Conservation (phyloP, 805 yeast species). For the Candida montana region DNA sequence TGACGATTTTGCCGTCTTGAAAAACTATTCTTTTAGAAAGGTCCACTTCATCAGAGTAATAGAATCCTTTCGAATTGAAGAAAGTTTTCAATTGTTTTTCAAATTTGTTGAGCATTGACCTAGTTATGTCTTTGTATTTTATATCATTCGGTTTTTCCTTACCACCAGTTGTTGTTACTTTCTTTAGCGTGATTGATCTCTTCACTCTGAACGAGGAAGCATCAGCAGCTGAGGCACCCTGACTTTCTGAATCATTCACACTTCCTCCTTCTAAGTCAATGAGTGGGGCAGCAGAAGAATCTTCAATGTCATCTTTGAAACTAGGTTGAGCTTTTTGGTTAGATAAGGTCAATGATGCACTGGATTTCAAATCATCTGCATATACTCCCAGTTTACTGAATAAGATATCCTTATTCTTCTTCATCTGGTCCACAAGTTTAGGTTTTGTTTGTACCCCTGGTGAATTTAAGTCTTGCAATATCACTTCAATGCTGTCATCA, state of each 20-base stretch:
- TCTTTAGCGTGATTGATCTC: slow-evolving; percentile 23
- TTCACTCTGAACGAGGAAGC: slow-evolving; percentile 16
- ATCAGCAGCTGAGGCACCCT: neutral
- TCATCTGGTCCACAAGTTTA: slow-evolving; percentile 11
- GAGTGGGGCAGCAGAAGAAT: neutral
- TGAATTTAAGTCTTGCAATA: neutral
- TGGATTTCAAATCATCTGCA: slow-evolving; percentile 23
- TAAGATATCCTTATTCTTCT: slow-evolving; percentile 16
- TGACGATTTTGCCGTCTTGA: slow-evolving; percentile 8
- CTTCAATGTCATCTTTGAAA: slow-evolving; percentile 6
- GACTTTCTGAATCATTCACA: neutral
- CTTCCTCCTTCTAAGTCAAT: neutral
- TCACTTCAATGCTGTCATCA: neutral
- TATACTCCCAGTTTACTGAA: slow-evolving; percentile 25
- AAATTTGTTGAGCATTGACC: slow-evolving; percentile 18
- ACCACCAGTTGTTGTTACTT: slow-evolving; percentile 4
- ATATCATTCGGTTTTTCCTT: neutral
- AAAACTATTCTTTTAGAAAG: slow-evolving; percentile 20
- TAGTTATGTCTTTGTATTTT: slow-evolving; percentile 13
- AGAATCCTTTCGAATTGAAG: slow-evolving; percentile 20
- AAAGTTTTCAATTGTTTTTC: slow-evolving; percentile 16
- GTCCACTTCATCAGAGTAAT: slow-evolving; percentile 27
- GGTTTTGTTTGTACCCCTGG: neutral
- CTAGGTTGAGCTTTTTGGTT: slow-evolving; percentile 10
- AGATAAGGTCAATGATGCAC: slow-evolving; percentile 19